Percentiles rank a stretch among this genome's conserved stretches.
phyloP scores from a whole-genome alignment of 805 yeast genomes.

The Zygoascus biomembranicola region DNA sequence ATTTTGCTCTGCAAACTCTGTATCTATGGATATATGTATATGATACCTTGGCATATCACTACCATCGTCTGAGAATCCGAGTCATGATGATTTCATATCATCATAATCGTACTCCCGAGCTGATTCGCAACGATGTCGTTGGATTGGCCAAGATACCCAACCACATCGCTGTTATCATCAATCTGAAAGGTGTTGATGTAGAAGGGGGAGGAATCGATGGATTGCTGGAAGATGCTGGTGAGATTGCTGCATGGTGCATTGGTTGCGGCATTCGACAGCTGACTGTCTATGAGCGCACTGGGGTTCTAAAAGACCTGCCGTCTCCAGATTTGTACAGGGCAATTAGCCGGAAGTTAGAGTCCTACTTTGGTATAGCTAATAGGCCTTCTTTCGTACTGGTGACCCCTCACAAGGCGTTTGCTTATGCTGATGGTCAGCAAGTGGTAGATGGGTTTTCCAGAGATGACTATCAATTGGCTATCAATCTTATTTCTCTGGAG shows the following conservation, averaged over 20 bases:
- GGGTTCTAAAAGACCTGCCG: slow-evolving; percentile 42
- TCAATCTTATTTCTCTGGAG: slow-evolving; percentile 57
- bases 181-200: slow-evolving; percentile 63
- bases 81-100: slow-evolving; percentile 15
- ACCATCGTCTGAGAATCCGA: slow-evolving; percentile 13
- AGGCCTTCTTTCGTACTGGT: slow-evolving; percentile 55
- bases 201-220: slow-evolving; percentile 89
- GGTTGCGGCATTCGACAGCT: slow-evolving; percentile 74
- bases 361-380: slow-evolving; percentile 65
- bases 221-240: slow-evolving; percentile 65
- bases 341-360: slow-evolving; percentile 49
- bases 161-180: slow-evolving; percentile 67
- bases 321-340: slow-evolving; percentile 41
- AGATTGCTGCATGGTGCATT: slow-evolving; percentile 78
- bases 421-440: slow-evolving; percentile 6
- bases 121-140: slow-evolving; percentile 75
- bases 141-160: slow-evolving; percentile 70
- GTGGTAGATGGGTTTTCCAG: not conserved
- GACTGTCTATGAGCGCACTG: slow-evolving; percentile 72
- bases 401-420: slow-evolving; percentile 48
- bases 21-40: slow-evolving; percentile 3
- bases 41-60: slow-evolving; percentile 7
- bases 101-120: slow-evolving; percentile 46
- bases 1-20: not conserved
- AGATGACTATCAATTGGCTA: slow-evolving; percentile 37